phyloP scores from a whole-genome alignment of 257 asterid genomes.

The Solanum sparsipilum region DNA sequence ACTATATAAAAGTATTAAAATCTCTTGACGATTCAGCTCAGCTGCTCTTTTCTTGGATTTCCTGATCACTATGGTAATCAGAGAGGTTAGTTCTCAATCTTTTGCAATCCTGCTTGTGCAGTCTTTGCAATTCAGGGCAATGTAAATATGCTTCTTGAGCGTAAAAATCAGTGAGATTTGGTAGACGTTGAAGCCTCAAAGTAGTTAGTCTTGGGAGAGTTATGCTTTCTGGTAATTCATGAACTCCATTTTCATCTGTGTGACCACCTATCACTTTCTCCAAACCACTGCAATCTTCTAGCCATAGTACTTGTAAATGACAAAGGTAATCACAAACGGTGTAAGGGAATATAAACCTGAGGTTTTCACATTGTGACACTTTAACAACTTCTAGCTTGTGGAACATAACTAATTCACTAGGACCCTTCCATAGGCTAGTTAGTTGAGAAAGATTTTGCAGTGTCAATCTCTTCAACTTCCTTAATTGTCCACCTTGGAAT shows the following conservation, averaged over 20 bases:
- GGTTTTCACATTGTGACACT: neutral
- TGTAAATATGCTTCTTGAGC: neutral
- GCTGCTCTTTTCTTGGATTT: neutral
- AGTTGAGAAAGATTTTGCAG: neutral
- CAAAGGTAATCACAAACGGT: neutral
- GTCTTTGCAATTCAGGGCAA: neutral
- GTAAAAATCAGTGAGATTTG: neutral
- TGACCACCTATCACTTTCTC: neutral
- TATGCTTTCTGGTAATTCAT: neutral
- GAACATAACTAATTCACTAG: neutral
- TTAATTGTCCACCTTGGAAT: neutral
- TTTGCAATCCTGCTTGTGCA: neutral
- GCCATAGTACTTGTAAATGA: neutral
- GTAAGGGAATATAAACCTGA: neutral
- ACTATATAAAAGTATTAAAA: neutral
- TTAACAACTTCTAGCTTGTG: neutral
- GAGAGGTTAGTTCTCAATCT: neutral
- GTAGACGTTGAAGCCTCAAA: neutral
- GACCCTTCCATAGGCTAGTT: neutral
- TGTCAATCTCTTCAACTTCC: neutral
- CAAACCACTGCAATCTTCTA: neutral
- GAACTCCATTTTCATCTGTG: neutral
- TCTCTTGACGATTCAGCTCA: neutral
- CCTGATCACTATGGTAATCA: neutral
- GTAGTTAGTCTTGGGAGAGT: neutral